A percentile compares a stretch with the other conserved stretches of the same genome.
phyloP scores from a whole-genome alignment of 2,329 filamentous ascomycete genomes.

The Fusarium nygamai region DNA sequence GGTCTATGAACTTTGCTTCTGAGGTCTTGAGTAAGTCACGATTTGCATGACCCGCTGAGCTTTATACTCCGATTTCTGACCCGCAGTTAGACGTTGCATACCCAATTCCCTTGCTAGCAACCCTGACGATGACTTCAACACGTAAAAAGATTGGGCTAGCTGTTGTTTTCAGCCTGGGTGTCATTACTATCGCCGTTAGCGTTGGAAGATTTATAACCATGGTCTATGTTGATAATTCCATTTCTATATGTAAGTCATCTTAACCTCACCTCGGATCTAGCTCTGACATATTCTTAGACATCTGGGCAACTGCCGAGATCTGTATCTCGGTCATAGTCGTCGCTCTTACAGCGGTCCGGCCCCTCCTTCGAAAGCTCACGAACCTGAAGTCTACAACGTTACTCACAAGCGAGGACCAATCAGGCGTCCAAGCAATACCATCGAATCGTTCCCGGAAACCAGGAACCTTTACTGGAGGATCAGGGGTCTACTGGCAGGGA shows the following conservation, averaged over 20 bases:
- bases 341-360: neutral
- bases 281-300: neutral
- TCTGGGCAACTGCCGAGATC: constrained; percentile 12
- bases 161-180: neutral
- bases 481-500: neutral
- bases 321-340: constrained; percentile 11
- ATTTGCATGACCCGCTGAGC: fast-evolving
- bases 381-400: neutral
- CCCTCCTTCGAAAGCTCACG: neutral
- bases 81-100: neutral
- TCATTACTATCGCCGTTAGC: neutral
- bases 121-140: neutral
- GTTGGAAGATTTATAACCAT: constrained; percentile 5
- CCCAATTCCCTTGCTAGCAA: neutral
- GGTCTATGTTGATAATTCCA: constrained; percentile 1
- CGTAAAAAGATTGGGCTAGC: neutral
- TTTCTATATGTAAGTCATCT: neutral
- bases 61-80: neutral
- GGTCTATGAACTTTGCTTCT: constrained; percentile 3
- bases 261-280: fast-evolving
- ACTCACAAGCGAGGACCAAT: neutral
- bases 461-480: fast-evolving
- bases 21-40: neutral
- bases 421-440: fast-evolving
- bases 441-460: neutral